Evolutionary conservation across 1,284 basidiomycete species (phyloP).

Genomic region (Tranzscheliella williamsii): DNA sequence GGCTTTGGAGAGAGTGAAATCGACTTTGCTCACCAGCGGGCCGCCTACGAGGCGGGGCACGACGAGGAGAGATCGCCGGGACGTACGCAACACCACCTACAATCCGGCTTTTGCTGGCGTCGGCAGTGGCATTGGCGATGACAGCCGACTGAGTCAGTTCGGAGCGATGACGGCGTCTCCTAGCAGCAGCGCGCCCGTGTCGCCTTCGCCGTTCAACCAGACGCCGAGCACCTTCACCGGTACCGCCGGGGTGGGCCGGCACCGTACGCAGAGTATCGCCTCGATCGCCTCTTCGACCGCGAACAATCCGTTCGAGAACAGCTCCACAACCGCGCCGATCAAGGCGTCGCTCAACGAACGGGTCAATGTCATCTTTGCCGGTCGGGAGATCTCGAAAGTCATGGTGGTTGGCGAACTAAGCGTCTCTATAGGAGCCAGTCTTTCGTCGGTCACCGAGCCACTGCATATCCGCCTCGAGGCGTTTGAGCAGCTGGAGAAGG

Average conservation of each 20-base stretch:
- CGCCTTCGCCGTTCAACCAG: conserved; percentile 27
- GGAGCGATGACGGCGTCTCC: conserved; percentile 22
- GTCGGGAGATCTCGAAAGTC: conserved; percentile 61
- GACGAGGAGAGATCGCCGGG: conserved; percentile 62
- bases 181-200: conserved; percentile 9
- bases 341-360: conserved; percentile 64
- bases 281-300: conserved; percentile 35
- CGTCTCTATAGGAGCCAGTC: conserved; percentile 20
- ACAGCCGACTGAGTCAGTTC: conserved; percentile 28
- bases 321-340: conserved; percentile 11
- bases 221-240: conserved; percentile 28
- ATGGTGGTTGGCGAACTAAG: conserved; percentile 66
- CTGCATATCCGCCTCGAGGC: conserved; percentile 63
- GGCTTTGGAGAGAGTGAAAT: conserved; percentile 64
- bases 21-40: conserved; percentile 60
- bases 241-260: conserved; percentile 23
- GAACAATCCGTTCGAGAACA: conserved; percentile 41
- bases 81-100: conserved; percentile 64
- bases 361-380: conserved; percentile 64
- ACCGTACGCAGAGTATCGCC: conserved; percentile 45
- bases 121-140: conserved; percentile 12
- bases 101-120: conserved; percentile 33
- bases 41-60: conserved; percentile 59
- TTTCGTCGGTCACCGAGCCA: conserved; percentile 4
- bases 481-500: conserved; percentile 65